phyloP scores from a whole-genome alignment of 1,284 basidiomycete genomes.

The Fomitopsis betulina region DNA sequence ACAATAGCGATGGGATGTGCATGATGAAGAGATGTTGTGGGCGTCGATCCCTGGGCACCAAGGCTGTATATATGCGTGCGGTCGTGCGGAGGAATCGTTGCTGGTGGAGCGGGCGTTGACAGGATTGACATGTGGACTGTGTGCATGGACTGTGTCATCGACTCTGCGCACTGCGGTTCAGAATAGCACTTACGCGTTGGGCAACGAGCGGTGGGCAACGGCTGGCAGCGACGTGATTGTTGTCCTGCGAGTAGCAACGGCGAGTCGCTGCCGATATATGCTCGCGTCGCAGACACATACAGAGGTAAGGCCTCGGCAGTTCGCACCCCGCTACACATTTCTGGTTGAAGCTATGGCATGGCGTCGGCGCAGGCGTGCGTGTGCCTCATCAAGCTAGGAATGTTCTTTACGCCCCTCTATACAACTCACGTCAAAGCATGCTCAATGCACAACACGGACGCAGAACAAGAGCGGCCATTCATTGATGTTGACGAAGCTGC shows the following conservation, averaged over 20 bases:
- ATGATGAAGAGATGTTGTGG: constrained; percentile 29
- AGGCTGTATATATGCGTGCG: constrained; percentile 38
- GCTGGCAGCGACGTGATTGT: not conserved
- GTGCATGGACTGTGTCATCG: not conserved
- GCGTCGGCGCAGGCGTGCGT: no score
- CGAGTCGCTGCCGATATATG: not conserved
- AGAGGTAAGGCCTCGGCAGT: not conserved
- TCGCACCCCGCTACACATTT: not conserved
- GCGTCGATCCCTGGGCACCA: constrained; percentile 48
- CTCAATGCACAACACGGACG: not conserved
- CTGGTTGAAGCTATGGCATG: not conserved
- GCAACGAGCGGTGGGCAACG: not conserved
- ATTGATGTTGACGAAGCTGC: no score
- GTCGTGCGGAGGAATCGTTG: no score
- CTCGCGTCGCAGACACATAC: not conserved
- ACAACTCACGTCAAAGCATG: not conserved
- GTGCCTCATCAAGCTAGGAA: not conserved
- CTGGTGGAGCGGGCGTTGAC: not conserved
- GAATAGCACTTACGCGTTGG: not conserved
- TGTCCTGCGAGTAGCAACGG: not conserved
- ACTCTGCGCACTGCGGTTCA: no score
- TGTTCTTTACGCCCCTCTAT: not conserved
- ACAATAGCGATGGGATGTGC: constrained; percentile 59
- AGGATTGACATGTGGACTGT: not conserved
- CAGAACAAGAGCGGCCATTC: no score